Conservation (phyloP, 306 rosid genomes). For the Delonix regia region DNA sequence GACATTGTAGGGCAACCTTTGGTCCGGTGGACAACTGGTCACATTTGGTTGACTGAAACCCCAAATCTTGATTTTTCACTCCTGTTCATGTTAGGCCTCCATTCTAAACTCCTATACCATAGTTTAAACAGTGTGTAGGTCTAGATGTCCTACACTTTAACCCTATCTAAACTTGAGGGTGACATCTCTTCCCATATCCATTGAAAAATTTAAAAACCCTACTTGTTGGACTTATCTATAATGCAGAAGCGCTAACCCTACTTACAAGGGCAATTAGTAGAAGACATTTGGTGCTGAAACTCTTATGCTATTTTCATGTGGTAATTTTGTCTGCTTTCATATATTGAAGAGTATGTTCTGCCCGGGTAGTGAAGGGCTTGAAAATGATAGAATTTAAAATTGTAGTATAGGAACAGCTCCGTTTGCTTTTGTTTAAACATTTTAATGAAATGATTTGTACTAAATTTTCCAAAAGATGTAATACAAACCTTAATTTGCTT, state of each 20-base stretch:
- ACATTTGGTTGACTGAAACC: too few relatives aligned
- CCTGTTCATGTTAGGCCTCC: background rate
- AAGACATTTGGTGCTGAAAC: background rate
- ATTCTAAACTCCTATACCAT: background rate
- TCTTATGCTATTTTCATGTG: background rate
- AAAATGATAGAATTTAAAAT: background rate
- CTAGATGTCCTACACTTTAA: background rate
- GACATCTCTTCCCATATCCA: background rate
- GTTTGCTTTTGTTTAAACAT: background rate
- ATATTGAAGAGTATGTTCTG: constrained; percentile 27
- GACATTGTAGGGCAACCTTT: too few relatives aligned
- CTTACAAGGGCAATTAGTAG: background rate
- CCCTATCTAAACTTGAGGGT: background rate
- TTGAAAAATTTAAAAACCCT: background rate
- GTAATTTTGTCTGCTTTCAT: background rate
- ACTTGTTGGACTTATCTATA: background rate
- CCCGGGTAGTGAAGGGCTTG: constrained; percentile 21
- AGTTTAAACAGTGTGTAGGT: background rate
- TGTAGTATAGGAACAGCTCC: background rate
- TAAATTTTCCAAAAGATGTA: constrained; percentile 21
- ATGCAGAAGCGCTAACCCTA: background rate
- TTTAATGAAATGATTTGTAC: background rate
- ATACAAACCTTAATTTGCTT: constrained; percentile 10
- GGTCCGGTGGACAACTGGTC: too few relatives aligned
- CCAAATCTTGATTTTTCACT: too few relatives aligned